A percentile compares a stretch with the other conserved stretches of the same genome.
Conservation (phyloP, 208 protist genomes). For the Trypanosoma avium region DNA sequence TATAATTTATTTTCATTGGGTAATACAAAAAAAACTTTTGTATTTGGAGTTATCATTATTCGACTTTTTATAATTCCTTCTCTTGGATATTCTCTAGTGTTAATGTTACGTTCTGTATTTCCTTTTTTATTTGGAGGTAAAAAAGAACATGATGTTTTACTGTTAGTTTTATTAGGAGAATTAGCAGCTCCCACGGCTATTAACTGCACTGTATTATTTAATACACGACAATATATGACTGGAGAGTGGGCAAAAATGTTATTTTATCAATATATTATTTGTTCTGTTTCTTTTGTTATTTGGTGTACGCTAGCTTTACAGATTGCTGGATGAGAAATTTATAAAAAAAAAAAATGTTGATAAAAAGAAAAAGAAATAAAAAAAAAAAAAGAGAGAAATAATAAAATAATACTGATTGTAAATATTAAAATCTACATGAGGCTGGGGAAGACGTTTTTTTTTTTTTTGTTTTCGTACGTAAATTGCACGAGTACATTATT, state of each 20-base stretch:
- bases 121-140: constrained; percentile 63
- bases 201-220: constrained; percentile 75
- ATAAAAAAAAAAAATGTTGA: not conserved
- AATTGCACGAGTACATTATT: too few species aligned
- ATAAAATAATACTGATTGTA: too few species aligned
- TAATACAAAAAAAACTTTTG: constrained; percentile 47
- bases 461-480: too few species aligned
- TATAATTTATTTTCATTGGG: constrained; percentile 32
- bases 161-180: constrained; percentile 75
- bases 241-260: constrained; percentile 76
- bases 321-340: constrained; percentile 3
- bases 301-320: constrained; percentile 55
- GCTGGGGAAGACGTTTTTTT: too few species aligned
- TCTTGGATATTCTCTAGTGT: constrained; percentile 46
- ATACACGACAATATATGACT: constrained; percentile 58
- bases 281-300: constrained; percentile 51
- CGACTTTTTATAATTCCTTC: constrained; percentile 62
- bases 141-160: constrained; percentile 47
- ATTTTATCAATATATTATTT: constrained; percentile 74
- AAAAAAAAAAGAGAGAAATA: too few species aligned
- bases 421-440: too few species aligned
- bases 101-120: constrained; percentile 34
- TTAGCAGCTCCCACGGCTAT: constrained; percentile 72
- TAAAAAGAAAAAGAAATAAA: not conserved
- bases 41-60: constrained; percentile 57